These are phyloP conservation scores for Diddensiella transvaalensis DNA, from an alignment of 805 yeast species.

Conservation along the genomic window DNA sequence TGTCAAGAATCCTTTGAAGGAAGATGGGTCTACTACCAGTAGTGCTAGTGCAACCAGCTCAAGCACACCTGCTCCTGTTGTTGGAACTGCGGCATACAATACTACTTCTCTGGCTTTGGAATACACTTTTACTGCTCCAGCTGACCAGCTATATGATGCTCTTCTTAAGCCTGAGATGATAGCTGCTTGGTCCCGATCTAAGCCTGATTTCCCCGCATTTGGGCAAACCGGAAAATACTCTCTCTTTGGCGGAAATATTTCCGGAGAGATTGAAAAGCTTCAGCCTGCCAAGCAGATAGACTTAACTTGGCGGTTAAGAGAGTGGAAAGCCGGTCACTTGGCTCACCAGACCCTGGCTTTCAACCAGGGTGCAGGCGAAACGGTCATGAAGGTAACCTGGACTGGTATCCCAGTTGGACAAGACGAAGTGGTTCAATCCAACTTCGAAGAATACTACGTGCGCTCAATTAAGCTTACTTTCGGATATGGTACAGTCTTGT, in stretches of 20 bases:
- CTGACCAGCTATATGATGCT: constrained; percentile 78
- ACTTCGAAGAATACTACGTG: constrained; percentile 86
- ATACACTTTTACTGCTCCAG: constrained; percentile 80
- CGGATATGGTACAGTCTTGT: constrained; percentile 92
- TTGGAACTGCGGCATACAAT: constrained; percentile 55
- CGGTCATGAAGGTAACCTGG: constrained; percentile 73
- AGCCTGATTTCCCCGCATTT: constrained; percentile 49
- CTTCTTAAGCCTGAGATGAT: constrained; percentile 73
- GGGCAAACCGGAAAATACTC: constrained; percentile 41
- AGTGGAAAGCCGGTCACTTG: constrained; percentile 84
- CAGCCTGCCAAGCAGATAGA: constrained; percentile 56
- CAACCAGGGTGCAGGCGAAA: constrained; percentile 78
- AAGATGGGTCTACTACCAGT: constrained; percentile 2
- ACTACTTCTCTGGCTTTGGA: constrained; percentile 75
- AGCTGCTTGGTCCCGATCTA: constrained; percentile 86
- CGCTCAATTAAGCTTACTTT: constrained; percentile 86
- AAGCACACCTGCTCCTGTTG: constrained; percentile 11
- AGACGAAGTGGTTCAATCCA: constrained; percentile 78
- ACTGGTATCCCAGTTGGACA: constrained; percentile 93
- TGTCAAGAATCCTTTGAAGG: constrained; percentile 25
- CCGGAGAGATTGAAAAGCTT: constrained; percentile 63
- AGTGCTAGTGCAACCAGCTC: constrained; percentile 3
- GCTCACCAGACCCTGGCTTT: constrained; percentile 66
- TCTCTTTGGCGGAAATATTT: constrained; percentile 83
- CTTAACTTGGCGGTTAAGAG: constrained; percentile 81